Evolutionary conservation across 179 eudicot genomes (phyloP), one percentile per base, ranked within the genome.

Genomic region (Corrigiola litoralis): DNA sequence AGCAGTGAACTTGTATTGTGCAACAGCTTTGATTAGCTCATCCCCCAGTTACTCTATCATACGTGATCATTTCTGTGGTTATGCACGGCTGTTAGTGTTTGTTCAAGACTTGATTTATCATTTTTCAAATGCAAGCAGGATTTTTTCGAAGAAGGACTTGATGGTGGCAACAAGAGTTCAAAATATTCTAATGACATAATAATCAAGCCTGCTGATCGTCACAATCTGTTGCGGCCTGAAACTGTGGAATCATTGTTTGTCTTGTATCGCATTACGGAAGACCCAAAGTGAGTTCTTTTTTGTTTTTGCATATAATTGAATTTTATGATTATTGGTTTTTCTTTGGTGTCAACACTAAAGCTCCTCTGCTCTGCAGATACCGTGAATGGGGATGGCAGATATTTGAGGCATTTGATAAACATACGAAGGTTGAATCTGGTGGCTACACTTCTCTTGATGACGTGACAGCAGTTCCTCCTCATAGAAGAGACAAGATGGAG

Each of bases 331-430:
- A 6, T 68, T 29, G 54, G 38, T 2, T 37, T 47, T 31, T 17
- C 50, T 57, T 23, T 8, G 54, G 47, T 9, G 32, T 59, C 42
- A 14, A 49, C 12, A 58, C 67, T 34, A 21, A 58, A 36, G 34
- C 25, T 16, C 18, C 68, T 48, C n/a, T 58, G n/a, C 33, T 36
- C 42, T 78, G 75, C 77, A 92, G 98, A 73, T 92, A 92, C 48
- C 96, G 96, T 47, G 91, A 82, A 67, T 92, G 96, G 98, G 98
- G 98, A 36, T 92, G 98, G 98, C 82, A 86, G 72, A 92, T 90
- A 28, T 92, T 92, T 61, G 80, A 90, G 81, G 90, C 98, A 50
- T 92, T 92, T 82, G 98, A 89, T 81, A 85, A 84, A 79, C 69
- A 87, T 64, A 87, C 98, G 40, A 92, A 86, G 80, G 87, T 90